Evolutionary conservation across 2,329 filamentous ascomycete species (phyloP), one percentile per base, ranked within the genome.

Genomic region (Alternaria burnsii): DNA sequence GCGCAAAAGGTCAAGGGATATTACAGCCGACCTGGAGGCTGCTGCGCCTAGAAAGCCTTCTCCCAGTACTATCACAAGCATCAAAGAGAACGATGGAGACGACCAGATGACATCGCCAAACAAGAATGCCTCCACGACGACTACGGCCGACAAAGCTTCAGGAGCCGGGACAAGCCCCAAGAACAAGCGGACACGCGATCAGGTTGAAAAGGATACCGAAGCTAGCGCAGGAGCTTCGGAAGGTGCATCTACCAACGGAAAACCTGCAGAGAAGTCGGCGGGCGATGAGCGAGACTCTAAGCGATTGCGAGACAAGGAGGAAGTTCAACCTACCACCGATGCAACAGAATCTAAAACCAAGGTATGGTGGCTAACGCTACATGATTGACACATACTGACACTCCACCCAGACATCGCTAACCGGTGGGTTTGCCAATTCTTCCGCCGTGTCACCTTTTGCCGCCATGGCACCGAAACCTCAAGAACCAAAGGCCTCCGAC

Each of bases 361-460:
- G 60, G 71, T 71, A 69, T 55, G 66, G 50, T 52, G 26, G 22
- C 57, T 20, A 9, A 30, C 22, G 44, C 44, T 50, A 32, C 28
- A 20, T 26, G 14, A 43, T 3, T 42, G 18, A 12, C 7, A 26
- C 10, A 42, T 40, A 47, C 63, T 72, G 57, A 76, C 41, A 18
- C 30, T 20, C 20, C 16, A 51, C 9, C 22, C 52, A 76, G 71
- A 76, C 78, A 20, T 76, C 78, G 11, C 64, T 71, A 24, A 70
- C 71, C 32, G 81, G 80, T 59, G 81, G 78, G 14, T 84, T 83
- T 52, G 74, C 80, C 40, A 82, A 83, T 60, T 76, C 76, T 5
- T 82, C 82, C 32, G 73, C 81, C 20, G 72, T 78, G 14, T 83
- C 83, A 50, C 83, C 83, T 4, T 85, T 86, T 64, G 78, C 81